Evolutionary conservation across 108 stramenopile species (phyloP).

Genomic region (Ochromonas danica): DNA sequence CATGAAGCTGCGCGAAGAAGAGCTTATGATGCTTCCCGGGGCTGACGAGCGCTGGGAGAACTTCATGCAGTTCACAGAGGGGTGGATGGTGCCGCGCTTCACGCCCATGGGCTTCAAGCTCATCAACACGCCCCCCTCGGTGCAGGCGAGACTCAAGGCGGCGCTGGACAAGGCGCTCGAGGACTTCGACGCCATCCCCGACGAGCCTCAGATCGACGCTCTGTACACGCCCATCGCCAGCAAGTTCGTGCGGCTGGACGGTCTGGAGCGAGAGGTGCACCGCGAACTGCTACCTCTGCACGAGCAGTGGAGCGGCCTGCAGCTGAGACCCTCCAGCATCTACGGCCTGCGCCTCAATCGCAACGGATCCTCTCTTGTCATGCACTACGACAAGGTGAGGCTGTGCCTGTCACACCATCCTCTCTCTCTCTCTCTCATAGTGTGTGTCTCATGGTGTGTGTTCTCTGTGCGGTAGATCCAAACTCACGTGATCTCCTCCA

Average conservation of each 20-base stretch:
- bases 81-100: slow-evolving; percentile 27
- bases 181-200: neutral
- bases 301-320: slow-evolving; percentile 23
- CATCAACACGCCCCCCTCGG: slow-evolving; percentile 21
- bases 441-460: too few relatives aligned
- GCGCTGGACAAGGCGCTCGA: neutral
- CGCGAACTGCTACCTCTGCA: neutral
- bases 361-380: slow-evolving; percentile 31
- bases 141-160: neutral
- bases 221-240: neutral
- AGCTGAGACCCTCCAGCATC: slow-evolving; percentile 16
- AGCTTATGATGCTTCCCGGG: neutral
- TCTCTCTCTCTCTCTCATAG: too few relatives aligned
- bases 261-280: neutral
- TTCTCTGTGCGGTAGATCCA: too few relatives aligned
- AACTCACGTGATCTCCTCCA: slow-evolving; percentile 27
- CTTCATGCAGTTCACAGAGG: slow-evolving; percentile 18
- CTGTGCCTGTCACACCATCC: too few relatives aligned
- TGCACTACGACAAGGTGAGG: slow-evolving; percentile 36
- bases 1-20: slow-evolving; percentile 1
- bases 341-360: slow-evolving; percentile 33
- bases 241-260: slow-evolving; percentile 12
- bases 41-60: slow-evolving; percentile 29
- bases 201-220: neutral
- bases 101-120: slow-evolving; percentile 20